Evolutionary conservation across 345 rosid genomes (phyloP).

Genomic region (Salix purpurea): DNA sequence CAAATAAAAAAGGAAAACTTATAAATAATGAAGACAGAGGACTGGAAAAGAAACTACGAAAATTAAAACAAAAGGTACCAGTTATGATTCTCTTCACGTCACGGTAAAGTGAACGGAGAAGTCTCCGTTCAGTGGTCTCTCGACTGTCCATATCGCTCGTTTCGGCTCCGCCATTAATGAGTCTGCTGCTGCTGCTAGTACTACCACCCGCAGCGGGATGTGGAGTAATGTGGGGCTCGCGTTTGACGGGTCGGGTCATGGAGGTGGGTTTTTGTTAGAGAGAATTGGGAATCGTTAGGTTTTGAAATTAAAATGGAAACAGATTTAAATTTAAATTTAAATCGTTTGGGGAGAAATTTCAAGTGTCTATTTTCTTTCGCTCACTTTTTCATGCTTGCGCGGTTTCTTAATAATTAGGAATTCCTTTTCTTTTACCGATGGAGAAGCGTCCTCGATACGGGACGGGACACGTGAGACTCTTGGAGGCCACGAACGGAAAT

Average conservation of each 20-base stretch:
- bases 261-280: background rate
- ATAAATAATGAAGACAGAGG: background rate
- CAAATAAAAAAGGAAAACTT: background rate
- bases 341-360: too few relatives aligned
- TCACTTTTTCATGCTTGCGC: too few relatives aligned
- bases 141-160: background rate
- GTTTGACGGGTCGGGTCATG: constrained; percentile 9
- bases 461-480: too few relatives aligned
- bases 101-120: constrained; percentile 33
- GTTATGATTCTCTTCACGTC: constrained; percentile 29
- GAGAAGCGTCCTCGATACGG: too few relatives aligned
- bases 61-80: constrained; percentile 13
- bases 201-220: background rate
- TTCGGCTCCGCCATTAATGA: background rate
- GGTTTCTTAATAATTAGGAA: too few relatives aligned
- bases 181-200: background rate
- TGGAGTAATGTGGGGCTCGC: background rate
- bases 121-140: constrained; percentile 1
- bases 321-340: too few relatives aligned
- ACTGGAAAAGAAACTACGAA: background rate
- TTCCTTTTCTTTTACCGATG: too few relatives aligned
- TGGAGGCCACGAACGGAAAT: too few relatives aligned
- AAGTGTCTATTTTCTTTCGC: too few relatives aligned
- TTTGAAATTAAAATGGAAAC: too few relatives aligned
- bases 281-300: too few relatives aligned